These are phyloP conservation scores for Cryptosporidium tyzzeri DNA, from an alignment of 169 alveolate species.

Conservation along the genomic window DNA sequence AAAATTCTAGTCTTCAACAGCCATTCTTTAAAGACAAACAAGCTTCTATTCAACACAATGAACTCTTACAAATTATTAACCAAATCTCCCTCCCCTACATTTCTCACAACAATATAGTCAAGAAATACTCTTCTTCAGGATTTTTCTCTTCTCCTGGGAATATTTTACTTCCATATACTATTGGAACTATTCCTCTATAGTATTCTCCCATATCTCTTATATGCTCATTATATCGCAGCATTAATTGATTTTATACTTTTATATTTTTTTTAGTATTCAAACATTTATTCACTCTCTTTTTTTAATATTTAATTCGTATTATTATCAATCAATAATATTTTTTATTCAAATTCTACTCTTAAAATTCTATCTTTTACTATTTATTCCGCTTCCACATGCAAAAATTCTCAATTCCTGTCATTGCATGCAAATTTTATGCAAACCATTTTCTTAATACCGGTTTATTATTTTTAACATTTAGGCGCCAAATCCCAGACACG, in stretches of 20 bases:
- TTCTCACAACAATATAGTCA: conserved; percentile 6
- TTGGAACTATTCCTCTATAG: conserved; percentile 63
- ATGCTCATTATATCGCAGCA: not conserved
- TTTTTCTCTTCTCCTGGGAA: conserved; percentile 74
- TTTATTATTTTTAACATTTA: not conserved
- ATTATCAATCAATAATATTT: not conserved
- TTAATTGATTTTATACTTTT: not conserved
- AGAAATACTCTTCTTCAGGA: conserved; percentile 60
- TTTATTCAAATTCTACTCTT: not conserved
- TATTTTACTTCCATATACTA: conserved; percentile 36
- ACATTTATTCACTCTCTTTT: not conserved
- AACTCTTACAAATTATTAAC: conserved; percentile 35
- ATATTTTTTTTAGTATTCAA: not conserved
- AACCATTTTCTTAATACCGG: not conserved
- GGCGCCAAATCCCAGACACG: conserved; percentile 26
- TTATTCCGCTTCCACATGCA: not conserved
- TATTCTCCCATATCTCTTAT: not conserved
- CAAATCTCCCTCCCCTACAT: conserved; percentile 55
- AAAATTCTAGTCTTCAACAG: conserved; percentile 16
- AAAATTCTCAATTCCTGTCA: not conserved
- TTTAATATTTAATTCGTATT: not conserved
- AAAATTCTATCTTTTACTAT: not conserved
- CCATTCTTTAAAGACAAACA: conserved; percentile 11
- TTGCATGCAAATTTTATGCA: not conserved
- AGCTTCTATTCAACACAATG: not conserved